These are phyloP conservation scores for Glycine soja DNA, from an alignment of 306 rosid genomes.

Conservation along the genomic window DNA sequence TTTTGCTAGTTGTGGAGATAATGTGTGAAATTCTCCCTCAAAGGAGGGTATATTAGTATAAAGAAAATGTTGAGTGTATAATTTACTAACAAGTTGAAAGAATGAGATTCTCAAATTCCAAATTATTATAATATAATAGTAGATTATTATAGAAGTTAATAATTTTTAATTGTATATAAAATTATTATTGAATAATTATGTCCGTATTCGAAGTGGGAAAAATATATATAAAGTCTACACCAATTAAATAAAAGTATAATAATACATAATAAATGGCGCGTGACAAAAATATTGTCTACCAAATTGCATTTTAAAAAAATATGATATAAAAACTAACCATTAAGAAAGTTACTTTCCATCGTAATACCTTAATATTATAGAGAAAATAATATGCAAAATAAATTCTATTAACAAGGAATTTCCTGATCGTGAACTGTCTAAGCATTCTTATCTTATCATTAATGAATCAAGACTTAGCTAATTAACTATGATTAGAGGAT, in stretches of 20 bases:
- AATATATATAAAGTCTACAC: neutral
- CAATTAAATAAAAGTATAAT: neutral
- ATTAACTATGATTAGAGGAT: neutral
- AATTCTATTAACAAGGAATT: neutral
- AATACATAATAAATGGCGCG: no score
- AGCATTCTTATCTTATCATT: neutral
- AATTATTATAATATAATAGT: no score
- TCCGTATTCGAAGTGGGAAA: neutral
- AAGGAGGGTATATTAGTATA: no score
- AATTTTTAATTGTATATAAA: no score
- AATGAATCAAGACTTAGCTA: neutral
- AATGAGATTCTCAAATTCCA: no score
- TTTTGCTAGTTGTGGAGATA: no score
- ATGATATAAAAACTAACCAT: neutral
- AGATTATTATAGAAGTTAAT: no score
- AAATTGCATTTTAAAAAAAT: neutral
- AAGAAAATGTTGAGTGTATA: no score
- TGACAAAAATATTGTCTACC: neutral
- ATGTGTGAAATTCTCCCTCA: no score
- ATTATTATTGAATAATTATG: no score
- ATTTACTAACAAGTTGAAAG: no score
- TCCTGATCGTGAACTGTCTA: neutral
- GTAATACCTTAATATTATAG: neutral
- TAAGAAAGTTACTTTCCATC: neutral
- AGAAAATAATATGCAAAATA: neutral